Conservation (phyloP, 768 basidiomycete genomes). For the Tephrocybe sp. region DNA sequence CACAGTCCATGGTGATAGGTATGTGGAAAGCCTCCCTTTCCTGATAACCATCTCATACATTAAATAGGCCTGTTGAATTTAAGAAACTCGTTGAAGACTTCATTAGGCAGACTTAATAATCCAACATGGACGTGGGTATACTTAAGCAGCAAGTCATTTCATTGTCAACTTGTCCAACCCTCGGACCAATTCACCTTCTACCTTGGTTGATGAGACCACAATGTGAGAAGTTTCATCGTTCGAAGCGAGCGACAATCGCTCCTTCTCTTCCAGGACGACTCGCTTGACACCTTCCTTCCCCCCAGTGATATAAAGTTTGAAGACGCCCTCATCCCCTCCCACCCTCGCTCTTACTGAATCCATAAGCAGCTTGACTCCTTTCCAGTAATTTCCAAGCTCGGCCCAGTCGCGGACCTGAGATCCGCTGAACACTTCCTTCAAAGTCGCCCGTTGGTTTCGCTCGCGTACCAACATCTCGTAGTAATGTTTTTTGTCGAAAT, state of each 20-base stretch:
- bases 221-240: neutral
- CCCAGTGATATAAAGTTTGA: conserved; percentile 31
- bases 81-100: conserved; percentile 29
- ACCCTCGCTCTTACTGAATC: conserved; percentile 43
- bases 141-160: neutral
- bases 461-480: conserved; percentile 37
- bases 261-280: conserved; percentile 8
- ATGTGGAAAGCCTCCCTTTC: neutral
- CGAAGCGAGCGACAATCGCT: neutral
- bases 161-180: neutral
- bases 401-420: conserved; percentile 54
- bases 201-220: neutral
- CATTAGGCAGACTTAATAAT: conserved; percentile 6
- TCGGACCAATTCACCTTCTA: neutral
- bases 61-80: conserved; percentile 44
- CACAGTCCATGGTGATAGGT: conserved; percentile 73
- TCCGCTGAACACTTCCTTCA: conserved; percentile 51
- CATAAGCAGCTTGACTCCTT: conserved; percentile 45
- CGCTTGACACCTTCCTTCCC: conserved; percentile 6
- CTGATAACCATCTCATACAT: neutral
- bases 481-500: conserved; percentile 50
- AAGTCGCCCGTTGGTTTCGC: conserved; percentile 24
- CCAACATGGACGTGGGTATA: no score
- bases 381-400: conserved; percentile 41
- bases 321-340: conserved; percentile 47